Conservation (phyloP, 2,329 filamentous ascomycete genomes). For the Lachnellula subtilissima region DNA sequence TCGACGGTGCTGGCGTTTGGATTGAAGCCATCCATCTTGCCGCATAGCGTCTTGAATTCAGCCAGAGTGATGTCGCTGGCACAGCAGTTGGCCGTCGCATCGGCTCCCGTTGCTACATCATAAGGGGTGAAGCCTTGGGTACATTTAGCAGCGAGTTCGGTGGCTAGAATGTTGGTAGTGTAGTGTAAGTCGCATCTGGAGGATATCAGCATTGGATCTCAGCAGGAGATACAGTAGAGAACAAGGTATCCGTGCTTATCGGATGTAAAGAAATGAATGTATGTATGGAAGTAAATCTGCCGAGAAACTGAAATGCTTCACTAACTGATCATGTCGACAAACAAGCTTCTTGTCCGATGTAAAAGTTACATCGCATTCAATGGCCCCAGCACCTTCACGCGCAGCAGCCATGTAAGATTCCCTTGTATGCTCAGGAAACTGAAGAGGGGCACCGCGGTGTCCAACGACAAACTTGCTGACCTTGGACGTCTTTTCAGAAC, state of each 20-base stretch:
- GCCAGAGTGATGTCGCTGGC: slow-evolving; percentile 19
- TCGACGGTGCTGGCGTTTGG: slow-evolving; percentile 13
- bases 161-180: slow-evolving; percentile 19
- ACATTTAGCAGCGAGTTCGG: slow-evolving; percentile 16
- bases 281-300: no score
- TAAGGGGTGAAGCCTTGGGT: slow-evolving; percentile 14
- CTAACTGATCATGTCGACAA: slow-evolving; percentile 11
- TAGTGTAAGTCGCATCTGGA: slow-evolving; percentile 21
- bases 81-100: slow-evolving; percentile 17
- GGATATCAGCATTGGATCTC: no score
- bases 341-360: slow-evolving; percentile 20
- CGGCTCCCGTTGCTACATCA: slow-evolving; percentile 4
- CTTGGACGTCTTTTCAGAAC: slow-evolving; percentile 12
- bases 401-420: slow-evolving; percentile 17
- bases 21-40: slow-evolving; percentile 21
- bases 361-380: slow-evolving; percentile 22
- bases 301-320: no score
- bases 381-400: slow-evolving; percentile 18
- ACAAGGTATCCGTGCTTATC: no score
- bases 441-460: slow-evolving; percentile 18
- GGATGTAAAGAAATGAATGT: no score
- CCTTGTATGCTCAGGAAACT: slow-evolving; percentile 19
- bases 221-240: no score
- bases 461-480: slow-evolving; percentile 15
- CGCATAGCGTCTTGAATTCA: slow-evolving; percentile 18